Percentiles rank a stretch among this genome's conserved stretches.
These are phyloP conservation scores for Monosporascus sp. DNA, from an alignment of 2,329 filamentous ascomycete genomes.

Conservation along the genomic window DNA sequence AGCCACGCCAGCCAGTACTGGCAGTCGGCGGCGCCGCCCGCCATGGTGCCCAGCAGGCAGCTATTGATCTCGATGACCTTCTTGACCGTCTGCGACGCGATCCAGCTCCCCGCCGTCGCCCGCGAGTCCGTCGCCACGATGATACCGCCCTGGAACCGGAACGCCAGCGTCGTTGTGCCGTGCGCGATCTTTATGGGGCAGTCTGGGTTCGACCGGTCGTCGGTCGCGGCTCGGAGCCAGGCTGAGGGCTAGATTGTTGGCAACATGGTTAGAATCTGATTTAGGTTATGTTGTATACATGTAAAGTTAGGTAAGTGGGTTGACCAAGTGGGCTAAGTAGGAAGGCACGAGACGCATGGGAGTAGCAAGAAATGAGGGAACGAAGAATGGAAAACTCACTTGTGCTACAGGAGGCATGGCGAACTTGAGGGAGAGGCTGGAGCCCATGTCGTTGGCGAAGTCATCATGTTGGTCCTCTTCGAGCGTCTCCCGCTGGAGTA, in stretches of 20 bases:
- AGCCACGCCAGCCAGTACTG: constrained; percentile 99
- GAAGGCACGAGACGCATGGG: background rate
- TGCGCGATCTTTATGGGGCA: constrained; percentile 99
- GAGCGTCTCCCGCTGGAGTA: constrained; percentile 66
- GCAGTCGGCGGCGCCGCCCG: constrained; percentile 96
- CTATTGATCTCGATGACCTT: constrained; percentile 99
- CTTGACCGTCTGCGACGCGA: constrained; percentile 98
- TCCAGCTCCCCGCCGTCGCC: constrained; percentile 97
- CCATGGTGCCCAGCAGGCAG: constrained; percentile 93
- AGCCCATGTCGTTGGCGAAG: constrained; percentile 62
- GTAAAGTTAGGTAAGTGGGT: background rate
- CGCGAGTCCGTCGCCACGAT: constrained; percentile 97
- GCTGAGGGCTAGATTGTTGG: constrained; percentile 62
- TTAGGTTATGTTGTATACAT: background rate
- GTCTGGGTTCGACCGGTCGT: constrained; percentile 93
- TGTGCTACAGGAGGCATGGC: constrained; percentile 89
- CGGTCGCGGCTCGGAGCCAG: constrained; percentile 94
- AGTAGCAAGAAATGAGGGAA: background rate
- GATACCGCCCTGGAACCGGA: constrained; percentile 97
- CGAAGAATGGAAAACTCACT: constrained; percentile 46
- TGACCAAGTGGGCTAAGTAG: background rate
- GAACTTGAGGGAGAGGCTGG: constrained; percentile 85
- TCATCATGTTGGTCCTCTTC: constrained; percentile 71
- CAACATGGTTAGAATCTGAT: constrained; percentile 3
- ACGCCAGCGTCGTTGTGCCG: constrained; percentile 95